Evolutionary conservation across 306 rosid species (phyloP).

Genomic region (Spatholobus suberectus): DNA sequence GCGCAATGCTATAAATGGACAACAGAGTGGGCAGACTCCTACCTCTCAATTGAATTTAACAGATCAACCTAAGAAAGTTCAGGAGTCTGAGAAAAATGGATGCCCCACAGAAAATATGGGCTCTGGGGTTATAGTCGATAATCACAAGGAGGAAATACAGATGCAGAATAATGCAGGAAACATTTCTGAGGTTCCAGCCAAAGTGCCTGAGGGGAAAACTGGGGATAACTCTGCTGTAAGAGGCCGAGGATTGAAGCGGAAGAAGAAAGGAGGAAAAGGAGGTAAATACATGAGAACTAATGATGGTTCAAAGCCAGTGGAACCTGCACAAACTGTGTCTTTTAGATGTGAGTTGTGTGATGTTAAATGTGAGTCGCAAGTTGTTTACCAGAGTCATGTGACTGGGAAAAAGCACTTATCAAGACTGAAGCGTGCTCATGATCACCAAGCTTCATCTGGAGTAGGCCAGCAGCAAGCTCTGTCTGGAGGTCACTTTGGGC

Average conservation of each 20-base stretch:
- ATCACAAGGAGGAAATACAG: conserved; percentile 51
- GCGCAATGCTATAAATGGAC: conserved; percentile 56
- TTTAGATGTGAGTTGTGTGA: conserved; percentile 77
- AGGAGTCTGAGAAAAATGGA: conserved; percentile 53
- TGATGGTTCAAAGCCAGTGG: conserved; percentile 61
- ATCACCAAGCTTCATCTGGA: conserved; percentile 53
- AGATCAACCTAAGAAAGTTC: conserved; percentile 53
- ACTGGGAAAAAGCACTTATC: conserved; percentile 70
- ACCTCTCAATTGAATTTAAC: conserved; percentile 56
- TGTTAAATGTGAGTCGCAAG: conserved; percentile 79
- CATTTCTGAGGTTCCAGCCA: conserved; percentile 54
- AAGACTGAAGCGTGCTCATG: conserved; percentile 59
- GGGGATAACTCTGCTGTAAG: conserved; percentile 51
- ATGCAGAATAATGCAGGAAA: conserved; percentile 49
- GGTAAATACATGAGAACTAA: conserved; percentile 52
- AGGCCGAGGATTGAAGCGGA: conserved; percentile 72
- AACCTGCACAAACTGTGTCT: conserved; percentile 53
- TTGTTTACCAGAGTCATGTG: conserved; percentile 76
- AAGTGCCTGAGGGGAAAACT: conserved; percentile 45
- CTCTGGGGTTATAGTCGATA: conserved; percentile 50
- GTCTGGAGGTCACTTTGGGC: conserved; percentile 45
- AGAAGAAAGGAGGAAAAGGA: conserved; percentile 67
- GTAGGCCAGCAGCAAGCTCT: conserved; percentile 36
- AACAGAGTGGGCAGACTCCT: conserved; percentile 54
- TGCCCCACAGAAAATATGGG: conserved; percentile 39